Base-by-base conservation (phyloP, 1,284 basidiomycete genomes). In the Cryptococcus sp. region DNA sequence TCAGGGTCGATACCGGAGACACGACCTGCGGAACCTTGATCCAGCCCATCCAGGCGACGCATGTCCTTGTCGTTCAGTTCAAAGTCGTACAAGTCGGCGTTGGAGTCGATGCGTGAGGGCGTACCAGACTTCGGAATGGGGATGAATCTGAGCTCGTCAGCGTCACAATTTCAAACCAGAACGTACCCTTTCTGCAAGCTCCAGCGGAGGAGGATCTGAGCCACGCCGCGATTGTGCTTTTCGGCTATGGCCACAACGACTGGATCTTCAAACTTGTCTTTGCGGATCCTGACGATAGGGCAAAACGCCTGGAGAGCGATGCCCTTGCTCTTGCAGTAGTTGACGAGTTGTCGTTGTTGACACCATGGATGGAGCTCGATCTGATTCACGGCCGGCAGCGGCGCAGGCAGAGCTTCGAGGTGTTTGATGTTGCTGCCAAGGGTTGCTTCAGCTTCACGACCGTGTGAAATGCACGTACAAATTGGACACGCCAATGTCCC, bases 321-420 rank as follows among this genome's bases (percentile, higher is more conserved):
- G 2, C 79, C 81, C 62, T 90, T 81, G 49, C 82, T 74, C 20
- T 76, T 71, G 78, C 91, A 93, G 73, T 89, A 93, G 20, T 83
- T 82, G 23, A 91, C 89, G 57, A 93, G 90, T 10, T 85, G 83
- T 47, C 81, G 81, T 61, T 91, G 90, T 69, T 93, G 90, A 77
- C 89, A 92, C 65, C 88, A 85, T 0, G 91, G 90, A 69, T 93
- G 90, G 13, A 92, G 81, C 85, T 93, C 88, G 56, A 94, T 86
- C 71, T 94, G 91, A 75, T 93, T 92, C 45, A 93, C 86, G 1
- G 86, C 80, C 1, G 91, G 91, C 72, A 85, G 82, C 0, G 85
- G 85, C 0, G 76, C 76, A 52, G 81, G 81, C 40, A 94, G 86
- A 69, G 91, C 88, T 70, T 90, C 84, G 5, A 95, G 81, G 71